A percentile compares a stretch with the other conserved stretches of the same genome.
Conservation (phyloP, 345 rosid genomes). For the Dipteronia dyeriana region DNA sequence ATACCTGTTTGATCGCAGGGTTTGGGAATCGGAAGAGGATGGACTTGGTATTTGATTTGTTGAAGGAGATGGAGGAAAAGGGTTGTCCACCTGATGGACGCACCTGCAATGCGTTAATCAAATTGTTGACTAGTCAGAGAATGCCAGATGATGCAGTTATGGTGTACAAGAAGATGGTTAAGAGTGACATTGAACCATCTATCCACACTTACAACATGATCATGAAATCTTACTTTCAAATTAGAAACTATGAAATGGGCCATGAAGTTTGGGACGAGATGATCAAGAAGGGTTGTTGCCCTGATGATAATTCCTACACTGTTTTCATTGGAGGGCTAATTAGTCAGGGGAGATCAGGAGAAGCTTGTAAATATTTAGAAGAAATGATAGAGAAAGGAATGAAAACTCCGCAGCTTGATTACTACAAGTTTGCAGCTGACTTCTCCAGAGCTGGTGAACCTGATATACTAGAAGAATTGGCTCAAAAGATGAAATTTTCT, state of each 20-base stretch:
- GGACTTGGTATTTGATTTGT: conserved; percentile 62
- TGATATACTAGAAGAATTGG: conserved; percentile 67
- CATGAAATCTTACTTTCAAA: conserved; percentile 75
- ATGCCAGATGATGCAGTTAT: conserved; percentile 71
- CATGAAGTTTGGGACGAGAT: conserved; percentile 79
- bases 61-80: conserved; percentile 80
- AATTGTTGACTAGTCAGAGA: conserved; percentile 62
- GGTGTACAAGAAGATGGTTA: conserved; percentile 68
- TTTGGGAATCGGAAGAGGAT: conserved; percentile 71
- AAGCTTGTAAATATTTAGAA: conserved; percentile 69
- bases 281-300: conserved; percentile 67
- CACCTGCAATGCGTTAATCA: conserved; percentile 81
- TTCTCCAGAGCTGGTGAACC: conserved; percentile 24
- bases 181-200: conserved; percentile 59
- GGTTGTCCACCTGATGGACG: conserved; percentile 77
- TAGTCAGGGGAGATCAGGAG: conserved; percentile 68
- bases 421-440: conserved; percentile 65
- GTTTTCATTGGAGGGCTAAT: conserved; percentile 78
- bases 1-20: conserved; percentile 85
- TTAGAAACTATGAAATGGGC: conserved; percentile 65
- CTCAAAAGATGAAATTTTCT: conserved; percentile 68
- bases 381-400: conserved; percentile 92
- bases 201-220: conserved; percentile 85
- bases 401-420: conserved; percentile 90
- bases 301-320: conserved; percentile 82